Evolutionary conservation across 2,329 filamentous ascomycete genomes (phyloP).

Genomic region (Cytospora schulzeri): DNA sequence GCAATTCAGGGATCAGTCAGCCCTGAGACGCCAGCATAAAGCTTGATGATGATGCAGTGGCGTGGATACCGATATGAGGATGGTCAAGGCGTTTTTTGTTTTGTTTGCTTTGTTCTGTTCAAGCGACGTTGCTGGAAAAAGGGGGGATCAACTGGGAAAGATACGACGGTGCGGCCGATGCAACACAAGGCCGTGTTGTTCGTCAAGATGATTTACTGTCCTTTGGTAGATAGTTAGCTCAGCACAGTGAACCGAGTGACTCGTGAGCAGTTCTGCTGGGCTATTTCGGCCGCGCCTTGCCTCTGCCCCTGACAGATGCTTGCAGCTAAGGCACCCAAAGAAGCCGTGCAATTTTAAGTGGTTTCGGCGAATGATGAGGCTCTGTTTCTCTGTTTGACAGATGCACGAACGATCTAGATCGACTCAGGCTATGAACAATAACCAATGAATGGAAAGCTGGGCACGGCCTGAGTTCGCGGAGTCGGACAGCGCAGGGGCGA

Average conservation of each 20-base stretch:
- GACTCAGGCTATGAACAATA: not conserved
- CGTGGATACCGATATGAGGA: not conserved
- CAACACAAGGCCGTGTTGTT: not conserved
- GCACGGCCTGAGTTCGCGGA: not conserved
- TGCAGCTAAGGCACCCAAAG: not conserved
- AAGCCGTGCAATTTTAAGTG: not conserved
- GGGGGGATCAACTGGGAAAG: not conserved
- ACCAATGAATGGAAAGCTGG: conserved; percentile 6
- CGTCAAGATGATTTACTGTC: not conserved
- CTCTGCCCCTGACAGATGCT: not conserved
- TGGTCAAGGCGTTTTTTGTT: not conserved
- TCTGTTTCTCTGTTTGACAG: conserved; percentile 12
- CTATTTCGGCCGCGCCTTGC: not conserved
- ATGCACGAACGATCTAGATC: conserved; percentile 22
- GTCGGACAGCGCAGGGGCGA: not conserved
- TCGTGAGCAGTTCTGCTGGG: not conserved
- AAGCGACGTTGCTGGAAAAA: not conserved
- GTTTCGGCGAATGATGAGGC: conserved; percentile 6
- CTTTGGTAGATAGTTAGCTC: no score
- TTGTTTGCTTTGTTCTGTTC: not conserved
- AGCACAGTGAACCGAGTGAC: not conserved
- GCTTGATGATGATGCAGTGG: conserved; percentile 14
- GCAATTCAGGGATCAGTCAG: not conserved
- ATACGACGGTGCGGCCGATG: not conserved
- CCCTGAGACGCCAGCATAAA: not conserved